Base-by-base conservation (phyloP, 1,284 basidiomycete species). In the Veloboletus limbatus region DNA sequence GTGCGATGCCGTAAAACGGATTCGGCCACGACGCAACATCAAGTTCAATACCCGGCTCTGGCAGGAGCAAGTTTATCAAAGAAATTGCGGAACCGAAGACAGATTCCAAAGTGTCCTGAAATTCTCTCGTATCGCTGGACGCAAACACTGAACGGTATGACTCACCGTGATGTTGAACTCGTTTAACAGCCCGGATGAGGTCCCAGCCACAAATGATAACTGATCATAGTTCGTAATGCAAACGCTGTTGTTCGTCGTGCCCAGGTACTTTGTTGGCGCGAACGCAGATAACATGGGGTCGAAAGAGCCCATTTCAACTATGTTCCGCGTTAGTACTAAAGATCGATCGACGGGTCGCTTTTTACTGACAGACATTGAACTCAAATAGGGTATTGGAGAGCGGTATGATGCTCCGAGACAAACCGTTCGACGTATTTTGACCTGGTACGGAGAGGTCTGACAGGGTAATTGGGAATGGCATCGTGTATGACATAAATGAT, bases 191-290 rank as follows among this genome's bases (percentile, higher is more conserved):
- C 66, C 68, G 4, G 76, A 76, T 5, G 74, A 76, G 1, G 67
- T 51, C 10, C 65, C 75, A 13, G 65, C 53, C 8, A 78, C 55
- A 36, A 71, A 65, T n/a, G 68, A 58, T 0, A 69, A 60, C 49
- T 77, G 74, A 43, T 80, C 77, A 54, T 74, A 80, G n/a, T 69
- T 70, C 1, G 70, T 71, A 2, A 72, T 64, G 45, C 79, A 81
- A 4, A 68, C 26, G 18, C 64, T 68, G 8, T 57, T 54, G 45
- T 75, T 75, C 6, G 61, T 65, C 14, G 73, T 73, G n/a, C 74
- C 75, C 14, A 77, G 52, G 46, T 69, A 66, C 45, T 67, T 59
- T 28, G 68, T 72, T 0, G 72, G 72, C 6, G 65, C 65, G 49
- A 74, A 76, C 0, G 75, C 72, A 13, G 68, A 67, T 3, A 78